Conservation (phyloP, 2,329 filamentous ascomycete species). For the Canariomyces notabilis region DNA sequence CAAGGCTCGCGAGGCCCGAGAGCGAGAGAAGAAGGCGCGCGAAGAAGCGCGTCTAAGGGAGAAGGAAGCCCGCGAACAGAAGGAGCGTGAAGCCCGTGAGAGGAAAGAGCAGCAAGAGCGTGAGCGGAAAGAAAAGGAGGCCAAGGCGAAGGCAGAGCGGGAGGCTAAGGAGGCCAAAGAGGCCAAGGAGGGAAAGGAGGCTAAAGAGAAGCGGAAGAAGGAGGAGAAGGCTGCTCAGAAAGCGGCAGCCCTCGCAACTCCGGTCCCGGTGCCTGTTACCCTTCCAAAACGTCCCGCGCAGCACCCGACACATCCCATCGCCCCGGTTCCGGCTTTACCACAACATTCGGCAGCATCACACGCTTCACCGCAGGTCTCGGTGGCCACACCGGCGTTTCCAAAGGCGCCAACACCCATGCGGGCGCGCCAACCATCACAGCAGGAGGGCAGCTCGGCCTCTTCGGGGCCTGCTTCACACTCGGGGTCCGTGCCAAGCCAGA, state of each 20-base stretch:
- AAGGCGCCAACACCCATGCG: slow-evolving; percentile 79
- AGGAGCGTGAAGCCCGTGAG: slow-evolving; percentile 72
- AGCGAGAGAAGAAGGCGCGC: slow-evolving; percentile 75
- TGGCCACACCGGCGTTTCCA: slow-evolving; percentile 74
- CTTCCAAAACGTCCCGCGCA: slow-evolving; percentile 40
- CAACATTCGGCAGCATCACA: slow-evolving; percentile 56
- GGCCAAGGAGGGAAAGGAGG: slow-evolving; percentile 36
- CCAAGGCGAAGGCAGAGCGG: slow-evolving; percentile 52
- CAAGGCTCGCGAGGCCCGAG: slow-evolving; percentile 73
- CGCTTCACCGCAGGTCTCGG: slow-evolving; percentile 72
- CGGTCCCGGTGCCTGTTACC: slow-evolving; percentile 29
- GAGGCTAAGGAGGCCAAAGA: slow-evolving; percentile 44
- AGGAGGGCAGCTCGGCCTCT: slow-evolving; percentile 63
- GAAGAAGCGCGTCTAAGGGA: slow-evolving; percentile 67
- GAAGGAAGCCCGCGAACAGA: slow-evolving; percentile 71
- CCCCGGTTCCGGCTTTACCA: slow-evolving; percentile 50
- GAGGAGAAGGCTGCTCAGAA: slow-evolving; percentile 42
- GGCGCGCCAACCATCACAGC: slow-evolving; percentile 72
- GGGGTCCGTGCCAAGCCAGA: slow-evolving; percentile 48
- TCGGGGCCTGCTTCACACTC: slow-evolving; percentile 63
- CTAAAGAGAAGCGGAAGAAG: slow-evolving; percentile 41
- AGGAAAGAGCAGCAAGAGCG: slow-evolving; percentile 72
- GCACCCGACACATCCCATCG: slow-evolving; percentile 30
- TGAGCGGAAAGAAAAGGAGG: slow-evolving; percentile 58
- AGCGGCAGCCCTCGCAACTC: slow-evolving; percentile 34